phyloP scores from a whole-genome alignment of 1,284 basidiomycete species.

The Pascua guehoae region DNA sequence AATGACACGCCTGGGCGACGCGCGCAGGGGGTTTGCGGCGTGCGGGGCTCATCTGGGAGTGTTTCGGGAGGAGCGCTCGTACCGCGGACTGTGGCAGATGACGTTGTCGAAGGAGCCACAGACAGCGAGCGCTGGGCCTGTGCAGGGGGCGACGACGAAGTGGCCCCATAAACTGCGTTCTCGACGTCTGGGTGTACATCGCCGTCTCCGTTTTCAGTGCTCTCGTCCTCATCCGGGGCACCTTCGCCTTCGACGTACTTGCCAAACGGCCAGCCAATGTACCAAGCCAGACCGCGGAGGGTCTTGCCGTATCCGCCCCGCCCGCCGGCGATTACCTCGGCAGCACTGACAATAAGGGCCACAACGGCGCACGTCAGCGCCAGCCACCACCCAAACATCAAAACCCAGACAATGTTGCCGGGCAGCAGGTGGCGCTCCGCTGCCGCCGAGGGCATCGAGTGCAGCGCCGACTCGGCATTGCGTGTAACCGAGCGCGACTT shows the following conservation, averaged over 20 bases:
- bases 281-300: constrained; percentile 89
- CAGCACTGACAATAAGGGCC: constrained; percentile 66
- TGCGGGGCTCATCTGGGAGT: constrained; percentile 6
- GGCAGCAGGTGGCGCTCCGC: constrained; percentile 84
- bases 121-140: constrained; percentile 1
- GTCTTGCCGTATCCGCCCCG: constrained; percentile 81
- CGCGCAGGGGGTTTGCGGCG: constrained; percentile 3
- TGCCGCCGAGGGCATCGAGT: constrained; percentile 84
- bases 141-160: background rate
- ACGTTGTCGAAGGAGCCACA: constrained; percentile 13
- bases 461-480: constrained; percentile 89
- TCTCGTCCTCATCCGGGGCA: constrained; percentile 30
- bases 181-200: constrained; percentile 11
- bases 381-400: constrained; percentile 90
- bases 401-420: constrained; percentile 88
- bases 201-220: constrained; percentile 8
- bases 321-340: constrained; percentile 56
- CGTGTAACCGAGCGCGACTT: constrained; percentile 95
- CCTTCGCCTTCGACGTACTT: constrained; percentile 93
- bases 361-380: constrained; percentile 66
- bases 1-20: constrained; percentile 36
- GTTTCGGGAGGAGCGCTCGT: background rate
- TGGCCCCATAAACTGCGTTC: background rate
- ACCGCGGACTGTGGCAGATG: constrained; percentile 20
- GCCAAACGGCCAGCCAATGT: constrained; percentile 96